These are phyloP conservation scores for Amphirosellinia nigrospora DNA, from an alignment of 495 filamentous ascomycete species.

Conservation along the genomic window DNA sequence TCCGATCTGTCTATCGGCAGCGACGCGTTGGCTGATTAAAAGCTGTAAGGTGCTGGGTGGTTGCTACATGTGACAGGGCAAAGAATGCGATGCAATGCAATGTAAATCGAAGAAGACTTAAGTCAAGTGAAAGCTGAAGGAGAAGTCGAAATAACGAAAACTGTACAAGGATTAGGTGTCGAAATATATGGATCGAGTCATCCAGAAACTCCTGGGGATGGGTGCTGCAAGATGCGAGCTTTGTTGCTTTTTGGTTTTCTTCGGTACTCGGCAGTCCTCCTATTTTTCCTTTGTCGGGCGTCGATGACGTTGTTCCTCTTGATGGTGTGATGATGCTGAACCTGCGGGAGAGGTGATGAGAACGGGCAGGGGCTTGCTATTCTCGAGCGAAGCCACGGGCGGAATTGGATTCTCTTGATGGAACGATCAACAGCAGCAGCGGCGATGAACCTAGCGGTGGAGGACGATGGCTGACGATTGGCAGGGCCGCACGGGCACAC, in stretches of 20 bases:
- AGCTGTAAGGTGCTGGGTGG: constrained; percentile 19
- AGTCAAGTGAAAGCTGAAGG: constrained; percentile 9
- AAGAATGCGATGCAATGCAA: constrained; percentile 24
- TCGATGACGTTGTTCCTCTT: constrained; percentile 13
- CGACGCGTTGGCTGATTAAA: constrained; percentile 24
- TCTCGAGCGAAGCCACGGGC: constrained; percentile 20
- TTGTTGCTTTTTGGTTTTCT: constrained; percentile 15
- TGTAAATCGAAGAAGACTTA: constrained; percentile 24
- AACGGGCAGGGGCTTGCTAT: constrained; percentile 12
- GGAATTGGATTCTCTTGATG: constrained; percentile 9
- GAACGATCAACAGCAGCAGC: constrained; percentile 35
- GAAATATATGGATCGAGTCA: constrained; percentile 29
- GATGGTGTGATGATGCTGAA: constrained; percentile 21
- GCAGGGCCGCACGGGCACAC: constrained; percentile 34
- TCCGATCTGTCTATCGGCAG: background rate
- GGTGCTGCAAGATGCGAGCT: constrained; percentile 6
- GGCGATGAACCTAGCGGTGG: constrained; percentile 42
- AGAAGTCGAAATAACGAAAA: constrained; percentile 23
- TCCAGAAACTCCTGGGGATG: constrained; percentile 29
- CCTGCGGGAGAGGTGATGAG: constrained; percentile 7
- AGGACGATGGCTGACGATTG: constrained; percentile 30
- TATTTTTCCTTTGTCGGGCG: constrained; percentile 15
- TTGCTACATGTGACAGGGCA: constrained; percentile 20
- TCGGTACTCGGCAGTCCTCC: constrained; percentile 7
- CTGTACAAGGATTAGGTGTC: constrained; percentile 29